These are phyloP conservation scores for Westerdykella ornata DNA, from an alignment of 2,329 filamentous ascomycete species.

Conservation along the genomic window DNA sequence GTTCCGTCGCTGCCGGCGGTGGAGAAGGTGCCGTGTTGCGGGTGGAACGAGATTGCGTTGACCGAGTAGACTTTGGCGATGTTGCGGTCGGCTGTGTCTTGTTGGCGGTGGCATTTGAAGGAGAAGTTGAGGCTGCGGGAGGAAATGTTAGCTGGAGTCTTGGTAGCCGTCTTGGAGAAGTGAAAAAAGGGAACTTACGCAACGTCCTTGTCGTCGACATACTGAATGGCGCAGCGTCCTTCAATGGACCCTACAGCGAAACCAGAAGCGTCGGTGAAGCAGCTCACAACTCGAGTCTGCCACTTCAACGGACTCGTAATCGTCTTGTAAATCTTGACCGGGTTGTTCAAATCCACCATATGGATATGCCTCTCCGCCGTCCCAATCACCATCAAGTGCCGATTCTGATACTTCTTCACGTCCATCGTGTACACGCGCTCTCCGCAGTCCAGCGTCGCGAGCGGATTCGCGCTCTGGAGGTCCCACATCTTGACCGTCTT, in stretches of 20 bases:
- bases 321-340: conserved; percentile 89
- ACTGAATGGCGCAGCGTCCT: conserved; percentile 94
- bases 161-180: neutral
- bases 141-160: conserved; percentile 10
- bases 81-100: conserved; percentile 55
- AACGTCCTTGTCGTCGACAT: conserved; percentile 91
- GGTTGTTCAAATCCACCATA: conserved; percentile 83
- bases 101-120: conserved; percentile 96
- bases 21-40: conserved; percentile 93
- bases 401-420: conserved; percentile 53
- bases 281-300: conserved; percentile 93
- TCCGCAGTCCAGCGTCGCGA: conserved; percentile 60
- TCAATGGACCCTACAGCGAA: conserved; percentile 97
- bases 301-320: conserved; percentile 94
- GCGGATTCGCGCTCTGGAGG: conserved; percentile 56
- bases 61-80: conserved; percentile 87
- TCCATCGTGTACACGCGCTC: conserved; percentile 90
- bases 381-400: conserved; percentile 76
- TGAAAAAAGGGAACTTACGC: conserved; percentile 37
- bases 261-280: conserved; percentile 84
- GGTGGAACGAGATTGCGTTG: conserved; percentile 97
- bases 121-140: conserved; percentile 71
- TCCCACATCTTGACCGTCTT: conserved; percentile 91
- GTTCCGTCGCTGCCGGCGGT: conserved; percentile 93
- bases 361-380: conserved; percentile 96